These are phyloP conservation scores for Amauroascus verrucosus DNA, from an alignment of 2,329 filamentous ascomycete genomes.

Conservation along the genomic window DNA sequence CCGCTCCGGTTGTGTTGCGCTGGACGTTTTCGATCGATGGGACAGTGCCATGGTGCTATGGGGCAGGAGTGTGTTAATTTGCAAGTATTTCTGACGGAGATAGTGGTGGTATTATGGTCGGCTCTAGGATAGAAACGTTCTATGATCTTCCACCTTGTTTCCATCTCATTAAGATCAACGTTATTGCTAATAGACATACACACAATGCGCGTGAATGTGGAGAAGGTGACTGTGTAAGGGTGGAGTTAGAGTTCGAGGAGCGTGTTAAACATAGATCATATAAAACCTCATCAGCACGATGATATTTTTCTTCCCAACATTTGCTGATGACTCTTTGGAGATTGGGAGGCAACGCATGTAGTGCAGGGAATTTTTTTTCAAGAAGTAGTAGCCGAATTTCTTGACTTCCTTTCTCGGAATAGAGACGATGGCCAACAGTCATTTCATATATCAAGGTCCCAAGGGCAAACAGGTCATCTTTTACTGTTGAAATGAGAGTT, in stretches of 20 bases:
- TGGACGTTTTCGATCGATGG: no score
- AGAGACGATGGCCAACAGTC: conserved; percentile 1
- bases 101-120: no score
- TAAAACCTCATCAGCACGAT: not conserved
- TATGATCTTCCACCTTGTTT: no score
- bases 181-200: no score
- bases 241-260: not conserved
- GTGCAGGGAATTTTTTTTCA: not conserved
- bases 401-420: not conserved
- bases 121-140: no score
- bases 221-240: no score
- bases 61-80: no score
- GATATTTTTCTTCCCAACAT: conserved; percentile 5
- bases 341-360: not conserved
- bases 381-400: not conserved
- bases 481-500: not conserved
- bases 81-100: no score
- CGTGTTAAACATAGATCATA: not conserved
- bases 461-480: conserved; percentile 9
- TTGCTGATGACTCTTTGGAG: not conserved
- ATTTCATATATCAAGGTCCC: conserved; percentile 11
- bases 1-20: no score
- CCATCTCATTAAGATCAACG: no score
- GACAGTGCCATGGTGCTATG: no score
- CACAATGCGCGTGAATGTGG: no score